Conservation (phyloP, 768 basidiomycete species). For the Suillus plorans region DNA sequence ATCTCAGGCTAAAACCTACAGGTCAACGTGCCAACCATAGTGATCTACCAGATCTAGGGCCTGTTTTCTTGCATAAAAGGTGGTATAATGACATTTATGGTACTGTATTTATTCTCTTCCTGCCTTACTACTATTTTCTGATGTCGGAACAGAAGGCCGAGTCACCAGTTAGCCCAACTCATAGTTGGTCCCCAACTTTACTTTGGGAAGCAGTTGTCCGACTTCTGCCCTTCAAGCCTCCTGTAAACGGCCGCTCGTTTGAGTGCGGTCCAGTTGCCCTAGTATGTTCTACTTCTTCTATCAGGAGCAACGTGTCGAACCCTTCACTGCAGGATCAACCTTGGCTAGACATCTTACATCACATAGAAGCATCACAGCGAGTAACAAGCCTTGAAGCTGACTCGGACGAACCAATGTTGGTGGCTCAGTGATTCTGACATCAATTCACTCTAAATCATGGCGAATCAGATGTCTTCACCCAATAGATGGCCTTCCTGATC, state of each 20-base stretch:
- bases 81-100: background rate
- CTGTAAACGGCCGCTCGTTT: background rate
- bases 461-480: background rate
- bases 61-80: background rate
- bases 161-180: background rate
- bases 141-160: background rate
- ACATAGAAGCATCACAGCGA: background rate
- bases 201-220: background rate
- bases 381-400: background rate
- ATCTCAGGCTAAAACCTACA: background rate
- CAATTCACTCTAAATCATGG: background rate
- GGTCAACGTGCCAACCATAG: background rate
- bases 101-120: background rate
- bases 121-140: background rate
- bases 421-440: background rate
- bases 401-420: constrained; percentile 1
- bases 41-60: background rate
- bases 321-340: background rate
- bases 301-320: background rate
- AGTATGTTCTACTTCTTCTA: background rate
- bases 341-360: background rate
- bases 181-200: background rate
- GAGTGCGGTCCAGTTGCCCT: background rate
- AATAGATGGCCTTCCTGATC: constrained; percentile 2
- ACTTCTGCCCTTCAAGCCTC: background rate